Base-by-base conservation (phyloP, 768 basidiomycete species). In the Xerocomellus chrysenteron region DNA sequence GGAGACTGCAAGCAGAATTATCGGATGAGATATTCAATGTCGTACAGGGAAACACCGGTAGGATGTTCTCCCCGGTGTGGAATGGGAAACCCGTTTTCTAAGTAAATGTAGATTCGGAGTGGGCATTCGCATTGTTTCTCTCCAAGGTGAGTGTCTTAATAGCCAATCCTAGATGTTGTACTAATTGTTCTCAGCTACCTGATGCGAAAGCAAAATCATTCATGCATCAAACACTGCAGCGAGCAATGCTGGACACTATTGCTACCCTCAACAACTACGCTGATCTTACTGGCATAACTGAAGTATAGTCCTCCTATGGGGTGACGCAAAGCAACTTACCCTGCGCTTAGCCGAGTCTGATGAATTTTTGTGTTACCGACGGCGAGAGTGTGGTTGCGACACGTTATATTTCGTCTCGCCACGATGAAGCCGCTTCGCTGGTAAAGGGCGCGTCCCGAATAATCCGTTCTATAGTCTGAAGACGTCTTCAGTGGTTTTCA, bases 341-440 rank as follows among this genome's bases (percentile, higher is more conserved):
- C 17, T 43, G 28, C 50, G 16, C 33, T 44, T 61, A 93, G 85
- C 95, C 94, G 14, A 91, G 90, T 65, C 74, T 95, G 51, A 82
- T 94, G 87, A 98, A 98, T 69, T 99, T 96, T 68, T 95, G 93
- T 63, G 88, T 98, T 32, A 95, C 94, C 5, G 97, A 99, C 68
- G 97, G 97, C 8, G 84, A 91, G 64, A 92, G 89, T 55, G 92
- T 99, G 6, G 83, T 99, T 24, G 96, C 90, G 9, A 96, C 95
- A 11, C 82, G 97, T 47, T 98, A 99, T 72, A 92, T 99, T 49
- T 94, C 93, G 0, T 96, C 94, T 0, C 83, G 86, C 51, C 86
- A 84, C 10, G 91, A 95, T 57, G 94, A 97, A 71, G 95, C 95
- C 3, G 95, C 96, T 3, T 94, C 92, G 30, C 73, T 98, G 74